phyloP scores from a whole-genome alignment of 192 early-diverging fungal species.

The Gorgonomyces haynaldii region DNA sequence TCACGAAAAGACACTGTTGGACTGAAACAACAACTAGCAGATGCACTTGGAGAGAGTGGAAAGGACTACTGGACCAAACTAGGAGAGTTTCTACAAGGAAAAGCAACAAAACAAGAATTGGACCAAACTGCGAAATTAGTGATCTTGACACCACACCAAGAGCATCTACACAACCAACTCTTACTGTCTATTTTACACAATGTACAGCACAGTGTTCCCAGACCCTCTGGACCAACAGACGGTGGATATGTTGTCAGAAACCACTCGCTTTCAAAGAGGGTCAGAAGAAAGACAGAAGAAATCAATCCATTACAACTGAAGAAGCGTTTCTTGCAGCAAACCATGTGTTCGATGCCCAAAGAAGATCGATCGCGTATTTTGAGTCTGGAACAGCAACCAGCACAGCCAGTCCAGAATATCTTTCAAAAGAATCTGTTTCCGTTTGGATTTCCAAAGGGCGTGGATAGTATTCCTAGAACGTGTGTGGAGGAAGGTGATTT shows the following conservation, averaged over 20 bases:
- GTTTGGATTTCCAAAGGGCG: conserved; percentile 1
- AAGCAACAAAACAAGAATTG: conserved; percentile 10
- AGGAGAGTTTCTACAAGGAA: conserved; percentile 20
- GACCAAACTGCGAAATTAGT: neutral
- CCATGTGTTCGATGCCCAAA: neutral
- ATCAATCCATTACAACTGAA: no score
- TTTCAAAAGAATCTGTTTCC: neutral
- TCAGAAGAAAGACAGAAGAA: no score
- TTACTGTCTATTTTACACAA: conserved; percentile 4
- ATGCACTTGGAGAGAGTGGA: conserved; percentile 22
- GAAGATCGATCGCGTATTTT: conserved; percentile 1
- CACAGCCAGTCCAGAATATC: neutral
- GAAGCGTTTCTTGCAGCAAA: conserved; percentile 4
- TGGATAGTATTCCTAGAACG: conserved; percentile 8
- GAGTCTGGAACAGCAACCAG: neutral
- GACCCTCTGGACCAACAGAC: neutral
- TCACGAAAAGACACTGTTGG: conserved; percentile 22
- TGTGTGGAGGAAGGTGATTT: conserved; percentile 10
- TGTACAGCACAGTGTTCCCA: neutral
- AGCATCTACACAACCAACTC: conserved; percentile 8
- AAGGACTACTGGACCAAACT: conserved; percentile 28
- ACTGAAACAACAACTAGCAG: conserved; percentile 27
- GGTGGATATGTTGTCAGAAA: conserved; percentile 7
- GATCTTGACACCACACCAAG: conserved; percentile 5
- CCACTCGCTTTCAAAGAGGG: no score